phyloP scores from a whole-genome alignment of 2,329 filamentous ascomycete species.

The Calonectria hawksworthii region DNA sequence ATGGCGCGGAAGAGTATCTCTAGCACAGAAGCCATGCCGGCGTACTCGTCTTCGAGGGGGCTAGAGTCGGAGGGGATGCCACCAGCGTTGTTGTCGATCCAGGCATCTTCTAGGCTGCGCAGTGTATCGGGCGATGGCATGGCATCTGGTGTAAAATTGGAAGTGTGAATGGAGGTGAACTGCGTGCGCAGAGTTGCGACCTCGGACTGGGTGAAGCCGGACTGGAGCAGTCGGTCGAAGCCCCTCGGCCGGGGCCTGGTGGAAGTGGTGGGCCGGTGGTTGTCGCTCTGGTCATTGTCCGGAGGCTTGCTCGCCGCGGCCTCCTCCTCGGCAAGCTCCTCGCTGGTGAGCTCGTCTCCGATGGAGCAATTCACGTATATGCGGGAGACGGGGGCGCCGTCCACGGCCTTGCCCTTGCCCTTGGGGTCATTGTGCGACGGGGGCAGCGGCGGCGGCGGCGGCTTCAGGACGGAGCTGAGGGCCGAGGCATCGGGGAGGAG shows the following conservation, averaged over 20 bases:
- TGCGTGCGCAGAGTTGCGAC: slow-evolving; percentile 88
- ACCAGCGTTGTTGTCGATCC: slow-evolving; percentile 81
- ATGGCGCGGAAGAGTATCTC: slow-evolving; percentile 92
- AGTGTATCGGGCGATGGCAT: slow-evolving; percentile 86
- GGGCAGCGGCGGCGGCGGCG: slow-evolving; percentile 72
- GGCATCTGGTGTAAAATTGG: slow-evolving; percentile 87
- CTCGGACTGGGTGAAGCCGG: slow-evolving; percentile 87
- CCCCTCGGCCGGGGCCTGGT: slow-evolving; percentile 68
- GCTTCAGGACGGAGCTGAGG: slow-evolving; percentile 76
- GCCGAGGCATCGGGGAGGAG: slow-evolving; percentile 82
- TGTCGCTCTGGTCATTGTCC: slow-evolving; percentile 63
- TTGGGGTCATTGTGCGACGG: slow-evolving; percentile 52
- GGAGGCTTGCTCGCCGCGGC: slow-evolving; percentile 56
- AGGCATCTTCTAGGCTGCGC: slow-evolving; percentile 86
- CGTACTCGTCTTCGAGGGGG: slow-evolving; percentile 61
- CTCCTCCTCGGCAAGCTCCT: slow-evolving; percentile 80
- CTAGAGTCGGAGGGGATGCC: slow-evolving; percentile 56
- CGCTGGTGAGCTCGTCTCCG: slow-evolving; percentile 77
- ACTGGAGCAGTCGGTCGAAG: slow-evolving; percentile 86
- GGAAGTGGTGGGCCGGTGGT: slow-evolving; percentile 46
- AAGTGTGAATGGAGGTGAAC: slow-evolving; percentile 87
- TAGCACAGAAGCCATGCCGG: slow-evolving; percentile 69
- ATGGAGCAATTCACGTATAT: slow-evolving; percentile 97
- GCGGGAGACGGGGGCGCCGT: slow-evolving; percentile 65
- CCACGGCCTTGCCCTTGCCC: slow-evolving; percentile 73